These are phyloP conservation scores for Malbranchea zuffiana DNA, from an alignment of 2,329 filamentous ascomycete genomes.

Conservation along the genomic window DNA sequence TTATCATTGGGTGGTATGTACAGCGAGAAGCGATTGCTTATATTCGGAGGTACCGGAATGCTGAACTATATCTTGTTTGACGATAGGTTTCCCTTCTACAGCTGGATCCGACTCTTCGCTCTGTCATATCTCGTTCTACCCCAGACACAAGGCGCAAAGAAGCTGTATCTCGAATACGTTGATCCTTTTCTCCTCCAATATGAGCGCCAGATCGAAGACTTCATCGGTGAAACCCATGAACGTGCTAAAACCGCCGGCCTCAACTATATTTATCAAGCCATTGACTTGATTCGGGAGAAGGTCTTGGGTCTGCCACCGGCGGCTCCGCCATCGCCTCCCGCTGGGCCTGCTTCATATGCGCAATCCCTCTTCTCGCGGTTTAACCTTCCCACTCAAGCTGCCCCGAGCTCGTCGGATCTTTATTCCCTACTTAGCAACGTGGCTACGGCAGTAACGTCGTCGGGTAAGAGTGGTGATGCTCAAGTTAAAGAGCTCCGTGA, in stretches of 20 bases:
- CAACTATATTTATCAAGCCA: conserved; percentile 58
- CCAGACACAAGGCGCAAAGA: conserved; percentile 83
- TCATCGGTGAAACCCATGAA: conserved; percentile 74
- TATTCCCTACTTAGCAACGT: conserved; percentile 67
- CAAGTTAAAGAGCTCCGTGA: conserved; percentile 44
- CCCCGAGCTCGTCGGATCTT: conserved; percentile 51
- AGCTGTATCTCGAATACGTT: conserved; percentile 73
- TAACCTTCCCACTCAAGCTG: conserved; percentile 58
- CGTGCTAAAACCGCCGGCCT: conserved; percentile 66
- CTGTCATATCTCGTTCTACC: conserved; percentile 94
- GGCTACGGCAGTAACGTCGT: conserved; percentile 49
- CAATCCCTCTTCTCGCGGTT: conserved; percentile 77
- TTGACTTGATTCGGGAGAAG: conserved; percentile 63
- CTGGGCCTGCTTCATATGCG: conserved; percentile 49
- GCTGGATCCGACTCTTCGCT: conserved; percentile 76
- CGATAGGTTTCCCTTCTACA: conserved; percentile 76
- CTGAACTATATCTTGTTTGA: not conserved
- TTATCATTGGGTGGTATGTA: conserved; percentile 66
- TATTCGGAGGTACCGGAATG: not conserved
- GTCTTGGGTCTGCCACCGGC: conserved; percentile 65
- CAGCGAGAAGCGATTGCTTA: not conserved
- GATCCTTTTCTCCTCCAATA: conserved; percentile 82
- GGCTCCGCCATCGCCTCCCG: conserved; percentile 33
- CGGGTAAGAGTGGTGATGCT: conserved; percentile 28
- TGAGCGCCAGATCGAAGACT: conserved; percentile 77